A percentile compares a stretch with the other conserved stretches of the same genome.
phyloP scores from a whole-genome alignment of 371 early-diverging fungal genomes.

The Batkoa obscura region DNA sequence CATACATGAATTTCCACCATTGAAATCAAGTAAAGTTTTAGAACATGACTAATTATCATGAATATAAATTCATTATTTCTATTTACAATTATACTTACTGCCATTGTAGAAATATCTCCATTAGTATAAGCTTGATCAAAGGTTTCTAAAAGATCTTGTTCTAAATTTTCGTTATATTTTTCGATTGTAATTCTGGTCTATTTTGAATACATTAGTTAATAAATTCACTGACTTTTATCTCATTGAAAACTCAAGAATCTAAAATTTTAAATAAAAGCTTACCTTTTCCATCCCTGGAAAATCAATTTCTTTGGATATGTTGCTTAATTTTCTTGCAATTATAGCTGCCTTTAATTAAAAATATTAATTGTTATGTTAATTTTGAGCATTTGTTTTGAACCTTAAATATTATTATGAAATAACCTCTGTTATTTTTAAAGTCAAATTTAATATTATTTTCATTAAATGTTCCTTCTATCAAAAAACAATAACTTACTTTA shows the following conservation, averaged over 20 bases:
- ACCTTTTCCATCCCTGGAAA: slow-evolving; percentile 53
- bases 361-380: neutral
- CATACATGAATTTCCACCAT: slow-evolving; percentile 85
- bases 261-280: slow-evolving; percentile 6
- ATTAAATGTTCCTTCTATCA: neutral
- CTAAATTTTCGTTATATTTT: slow-evolving; percentile 77
- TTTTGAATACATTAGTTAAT: neutral
- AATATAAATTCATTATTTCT: neutral
- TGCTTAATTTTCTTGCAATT: slow-evolving; percentile 62
- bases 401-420: neutral
- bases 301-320: slow-evolving; percentile 78
- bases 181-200: slow-evolving; percentile 66
- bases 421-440: too few species aligned
- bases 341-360: slow-evolving; percentile 43
- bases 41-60: slow-evolving; percentile 43
- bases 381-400: neutral
- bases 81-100: slow-evolving; percentile 17
- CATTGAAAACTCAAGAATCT: neutral
- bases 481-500: slow-evolving; percentile 27
- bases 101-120: slow-evolving; percentile 37
- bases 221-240: neutral
- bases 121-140: slow-evolving; percentile 74
- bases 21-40: slow-evolving; percentile 72
- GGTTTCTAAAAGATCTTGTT: slow-evolving; percentile 63
- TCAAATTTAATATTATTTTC: neutral